These are phyloP conservation scores for Phymatotrichopsis omnivora DNA, from an alignment of 2,329 filamentous ascomycete species.

Conservation along the genomic window DNA sequence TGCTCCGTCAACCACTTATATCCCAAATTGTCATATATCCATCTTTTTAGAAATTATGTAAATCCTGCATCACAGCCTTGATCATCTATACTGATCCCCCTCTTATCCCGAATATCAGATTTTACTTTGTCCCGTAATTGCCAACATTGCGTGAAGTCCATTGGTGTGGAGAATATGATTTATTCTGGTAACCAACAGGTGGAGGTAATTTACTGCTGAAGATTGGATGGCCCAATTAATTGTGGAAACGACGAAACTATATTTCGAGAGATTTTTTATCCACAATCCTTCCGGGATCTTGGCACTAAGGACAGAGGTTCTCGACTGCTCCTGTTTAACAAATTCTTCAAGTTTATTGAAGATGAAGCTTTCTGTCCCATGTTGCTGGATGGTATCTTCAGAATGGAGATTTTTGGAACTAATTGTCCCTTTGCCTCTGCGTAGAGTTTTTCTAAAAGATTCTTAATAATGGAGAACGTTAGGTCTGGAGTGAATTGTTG, in stretches of 20 bases:
- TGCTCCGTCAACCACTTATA: too few species aligned
- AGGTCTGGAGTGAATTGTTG: constrained; percentile 86
- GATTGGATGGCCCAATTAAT: constrained; percentile 99
- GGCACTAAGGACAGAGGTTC: constrained; percentile 84
- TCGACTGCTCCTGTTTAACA: constrained; percentile 81
- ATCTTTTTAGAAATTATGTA: too few species aligned
- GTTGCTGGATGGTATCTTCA: constrained; percentile 79
- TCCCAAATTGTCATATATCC: too few species aligned
- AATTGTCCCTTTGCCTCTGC: constrained; percentile 76
- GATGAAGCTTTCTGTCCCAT: constrained; percentile 92
- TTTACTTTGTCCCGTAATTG: constrained; percentile 95
- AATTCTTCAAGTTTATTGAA: constrained; percentile 99
- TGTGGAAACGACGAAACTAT: constrained; percentile 85
- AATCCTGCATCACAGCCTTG: constrained; percentile 74
- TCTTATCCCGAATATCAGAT: constrained; percentile 86
- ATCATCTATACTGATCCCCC: constrained; percentile 78
- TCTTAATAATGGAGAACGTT: constrained; percentile 65
- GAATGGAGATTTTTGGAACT: constrained; percentile 60
- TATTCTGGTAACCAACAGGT: constrained; percentile 88
- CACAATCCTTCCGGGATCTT: constrained; percentile 95
- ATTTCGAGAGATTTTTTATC: constrained; percentile 74
- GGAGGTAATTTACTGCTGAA: constrained; percentile 91
- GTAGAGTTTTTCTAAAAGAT: constrained; percentile 72
- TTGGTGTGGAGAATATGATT: constrained; percentile 81
- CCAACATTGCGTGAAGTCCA: constrained; percentile 72